Conservation (phyloP, 129 eudicot genomes). For the Centrapalus pauciflorus region DNA sequence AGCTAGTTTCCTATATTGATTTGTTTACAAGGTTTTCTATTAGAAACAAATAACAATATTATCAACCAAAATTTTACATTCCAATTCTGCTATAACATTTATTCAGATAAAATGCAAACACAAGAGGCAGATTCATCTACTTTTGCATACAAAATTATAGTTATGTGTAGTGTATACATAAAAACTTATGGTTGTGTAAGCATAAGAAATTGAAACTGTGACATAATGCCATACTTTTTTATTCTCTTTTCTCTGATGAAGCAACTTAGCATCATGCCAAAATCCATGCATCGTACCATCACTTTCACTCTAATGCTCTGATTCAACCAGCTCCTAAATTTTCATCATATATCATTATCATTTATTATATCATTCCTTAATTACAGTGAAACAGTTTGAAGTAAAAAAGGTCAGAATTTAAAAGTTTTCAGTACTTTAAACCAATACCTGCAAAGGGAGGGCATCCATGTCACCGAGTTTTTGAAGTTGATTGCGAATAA, state of each 20-base stretch:
- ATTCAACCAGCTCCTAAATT: constrained; percentile 69
- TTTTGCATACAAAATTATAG: background rate
- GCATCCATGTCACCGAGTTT: constrained; percentile 87
- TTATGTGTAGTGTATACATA: no score
- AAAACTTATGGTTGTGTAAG: no score
- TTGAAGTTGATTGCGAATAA: constrained; percentile 62
- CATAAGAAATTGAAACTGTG: background rate
- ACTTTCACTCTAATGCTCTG: constrained; percentile 87
- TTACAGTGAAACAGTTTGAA: no score
- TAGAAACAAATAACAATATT: no score
- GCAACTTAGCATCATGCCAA: constrained; percentile 93
- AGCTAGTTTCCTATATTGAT: no score
- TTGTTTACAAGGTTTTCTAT: no score
- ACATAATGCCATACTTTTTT: constrained; percentile 45
- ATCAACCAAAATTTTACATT: no score
- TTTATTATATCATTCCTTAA: no score
- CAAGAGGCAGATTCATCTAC: background rate
- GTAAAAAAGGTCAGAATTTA: no score
- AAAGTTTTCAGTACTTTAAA: no score
- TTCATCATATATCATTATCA: no score
- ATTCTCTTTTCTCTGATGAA: constrained; percentile 57
- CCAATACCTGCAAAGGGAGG: constrained; percentile 73
- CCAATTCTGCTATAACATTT: no score
- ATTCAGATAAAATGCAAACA: background rate
- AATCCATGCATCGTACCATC: constrained; percentile 90